These are phyloP conservation scores for Erythrophleum ivorense DNA, from an alignment of 331 rosid genomes.

Conservation along the genomic window DNA sequence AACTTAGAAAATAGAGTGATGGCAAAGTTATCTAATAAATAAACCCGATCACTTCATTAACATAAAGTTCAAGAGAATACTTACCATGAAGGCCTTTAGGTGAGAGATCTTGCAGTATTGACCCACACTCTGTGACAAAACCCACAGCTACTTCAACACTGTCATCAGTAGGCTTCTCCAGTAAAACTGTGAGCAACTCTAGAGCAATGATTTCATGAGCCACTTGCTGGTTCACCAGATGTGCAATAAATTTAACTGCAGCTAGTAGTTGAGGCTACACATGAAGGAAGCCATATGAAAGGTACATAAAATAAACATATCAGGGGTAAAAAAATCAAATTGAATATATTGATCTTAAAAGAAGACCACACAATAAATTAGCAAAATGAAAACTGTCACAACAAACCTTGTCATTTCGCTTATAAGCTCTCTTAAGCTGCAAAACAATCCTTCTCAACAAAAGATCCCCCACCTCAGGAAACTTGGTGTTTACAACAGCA, in stretches of 20 bases:
- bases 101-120: constrained; percentile 82
- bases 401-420: constrained; percentile 90
- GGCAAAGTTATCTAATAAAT: not conserved
- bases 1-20: not conserved
- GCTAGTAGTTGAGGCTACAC: constrained; percentile 91
- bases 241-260: constrained; percentile 90
- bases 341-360: not conserved
- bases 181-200: constrained; percentile 81
- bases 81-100: constrained; percentile 94
- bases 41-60: constrained; percentile 10
- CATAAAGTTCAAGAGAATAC: constrained; percentile 44
- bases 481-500: constrained; percentile 92
- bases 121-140: constrained; percentile 93
- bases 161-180: constrained; percentile 91
- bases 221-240: constrained; percentile 91
- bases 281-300: constrained; percentile 21
- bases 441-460: constrained; percentile 85
- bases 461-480: constrained; percentile 93
- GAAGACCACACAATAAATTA: not conserved
- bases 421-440: constrained; percentile 93
- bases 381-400: not conserved
- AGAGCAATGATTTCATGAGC: constrained; percentile 92
- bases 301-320: not conserved
- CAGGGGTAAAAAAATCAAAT: not conserved
- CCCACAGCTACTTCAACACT: constrained; percentile 99